Evolutionary conservation across 768 basidiomycete species (phyloP), one percentile per base, ranked within the genome.

Genomic region (Leccinellum luteum): DNA sequence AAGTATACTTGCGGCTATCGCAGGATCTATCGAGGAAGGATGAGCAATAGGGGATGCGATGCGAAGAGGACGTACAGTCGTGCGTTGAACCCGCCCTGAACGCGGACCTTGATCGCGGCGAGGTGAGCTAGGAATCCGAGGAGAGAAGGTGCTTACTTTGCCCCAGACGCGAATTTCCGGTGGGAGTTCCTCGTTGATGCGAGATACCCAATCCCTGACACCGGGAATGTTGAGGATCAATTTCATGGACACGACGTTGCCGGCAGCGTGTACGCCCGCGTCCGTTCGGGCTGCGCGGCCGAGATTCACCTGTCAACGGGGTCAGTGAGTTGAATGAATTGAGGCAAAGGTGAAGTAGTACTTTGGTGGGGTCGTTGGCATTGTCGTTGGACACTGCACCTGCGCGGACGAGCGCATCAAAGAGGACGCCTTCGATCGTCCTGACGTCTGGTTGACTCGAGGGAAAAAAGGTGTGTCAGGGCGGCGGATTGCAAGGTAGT

Each of bases 371-470:
- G 71, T 97, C 88, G 59, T 91, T 85, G 4, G 95, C 86, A 66
- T 99, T 99, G 72, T 98, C 96, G 60, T 86, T 79, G 27, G 93
- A 96, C n/a, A 99, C 89, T 4, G 93, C 94, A 10, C 95, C 96
- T 3, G 88, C 89, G 62, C 89, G 86, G 27, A 94, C 88, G 49
- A 98, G 78, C 0, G 94, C 94, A 45, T 86, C 83, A 66, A 97
- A 99, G 31, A 99, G 71, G 41, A 85, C 82, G 19, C 92, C 91
- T 73, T 98, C 97, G 60, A 99, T 94, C 1, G 97, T 98, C 45
- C 78, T 80, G 9, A 81, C 78, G 32, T 63, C n/a, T 8, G 84
- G 86, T 69, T 94, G 91, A 52, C 91, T 92, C 25, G 31, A 21
- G 6, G 28, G 12, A 30, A 21, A n/a, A 27, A 14, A 25, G 6